Percentiles rank a stretch among this genome's conserved stretches.
phyloP scores from a whole-genome alignment of 2,329 filamentous ascomycete species.

The Cyphellophora europaea region DNA sequence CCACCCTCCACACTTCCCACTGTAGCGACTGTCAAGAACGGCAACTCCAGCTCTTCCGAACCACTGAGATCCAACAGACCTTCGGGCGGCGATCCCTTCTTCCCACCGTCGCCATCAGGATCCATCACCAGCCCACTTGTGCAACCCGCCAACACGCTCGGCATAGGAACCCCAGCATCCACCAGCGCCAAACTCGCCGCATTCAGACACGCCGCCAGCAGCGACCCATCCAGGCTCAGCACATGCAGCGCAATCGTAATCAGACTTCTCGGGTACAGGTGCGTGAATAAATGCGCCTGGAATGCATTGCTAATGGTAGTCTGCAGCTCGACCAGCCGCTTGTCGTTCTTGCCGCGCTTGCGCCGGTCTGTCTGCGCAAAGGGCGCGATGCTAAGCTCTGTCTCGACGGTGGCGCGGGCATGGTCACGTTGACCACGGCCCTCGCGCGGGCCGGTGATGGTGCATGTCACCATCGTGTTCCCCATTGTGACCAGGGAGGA shows the following conservation, averaged over 20 bases:
- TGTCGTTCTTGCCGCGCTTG: conserved; percentile 15
- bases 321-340: conserved; percentile 55
- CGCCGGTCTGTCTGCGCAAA: conserved; percentile 19
- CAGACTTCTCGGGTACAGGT: conserved; percentile 79
- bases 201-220: conserved; percentile 84
- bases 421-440: conserved; percentile 26
- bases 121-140: conserved; percentile 60
- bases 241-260: conserved; percentile 80
- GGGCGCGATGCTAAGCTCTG: conserved; percentile 18
- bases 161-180: conserved; percentile 93
- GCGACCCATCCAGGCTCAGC: conserved; percentile 78
- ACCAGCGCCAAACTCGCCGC: conserved; percentile 84
- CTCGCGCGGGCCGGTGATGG: conserved; percentile 78
- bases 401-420: conserved; percentile 18
- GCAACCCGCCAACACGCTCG: conserved; percentile 79
- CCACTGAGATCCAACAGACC: conserved; percentile 34
- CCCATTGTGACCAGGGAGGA: conserved; percentile 94
- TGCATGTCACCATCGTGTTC: conserved; percentile 94
- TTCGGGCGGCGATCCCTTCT: conserved; percentile 20
- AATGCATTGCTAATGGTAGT: conserved; percentile 71
- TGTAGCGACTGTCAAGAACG: conserved; percentile 78
- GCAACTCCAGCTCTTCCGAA: conserved; percentile 61
- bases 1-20: conserved; percentile 52
- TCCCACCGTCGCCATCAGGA: conserved; percentile 10
- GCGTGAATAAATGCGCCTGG: conserved; percentile 66